phyloP scores from a whole-genome alignment of 352 stramenopile genomes.

The Phytophthora vignae region DNA sequence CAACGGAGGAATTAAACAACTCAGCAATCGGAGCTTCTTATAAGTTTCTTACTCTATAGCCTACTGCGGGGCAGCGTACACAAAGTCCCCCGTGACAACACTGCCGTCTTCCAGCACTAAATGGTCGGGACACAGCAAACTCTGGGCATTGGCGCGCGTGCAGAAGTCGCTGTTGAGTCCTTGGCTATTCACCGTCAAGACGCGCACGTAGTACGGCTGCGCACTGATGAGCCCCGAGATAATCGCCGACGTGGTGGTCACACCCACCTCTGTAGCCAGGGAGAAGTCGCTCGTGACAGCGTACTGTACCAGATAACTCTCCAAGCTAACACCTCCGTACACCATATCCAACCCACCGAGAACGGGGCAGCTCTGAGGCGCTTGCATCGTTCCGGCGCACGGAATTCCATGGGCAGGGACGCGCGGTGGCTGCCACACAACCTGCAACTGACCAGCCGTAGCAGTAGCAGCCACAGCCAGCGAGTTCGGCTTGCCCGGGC shows the following conservation, averaged over 20 bases:
- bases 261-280: constrained; percentile 60
- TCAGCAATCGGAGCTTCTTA: background rate
- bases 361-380: constrained; percentile 60
- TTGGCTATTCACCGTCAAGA: constrained; percentile 83
- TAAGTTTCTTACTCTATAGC: background rate
- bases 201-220: constrained; percentile 83
- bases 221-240: constrained; percentile 70
- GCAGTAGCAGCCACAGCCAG: constrained; percentile 44
- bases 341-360: constrained; percentile 86
- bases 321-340: constrained; percentile 89
- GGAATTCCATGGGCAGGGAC: constrained; percentile 72
- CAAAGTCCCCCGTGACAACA: constrained; percentile 62
- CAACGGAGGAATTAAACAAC: no score
- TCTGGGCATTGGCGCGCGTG: constrained; percentile 54
- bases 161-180: constrained; percentile 72
- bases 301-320: constrained; percentile 95
- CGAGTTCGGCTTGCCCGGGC: constrained; percentile 74
- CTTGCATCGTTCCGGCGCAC: constrained; percentile 65
- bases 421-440: constrained; percentile 67
- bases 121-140: constrained; percentile 79
- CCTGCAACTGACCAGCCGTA: constrained; percentile 43
- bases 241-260: constrained; percentile 48
- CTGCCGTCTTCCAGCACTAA: constrained; percentile 65
- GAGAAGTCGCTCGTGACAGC: constrained; percentile 71
- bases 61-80: constrained; percentile 32